A percentile compares a stretch with the other conserved stretches of the same genome.
Evolutionary conservation across 2,329 filamentous ascomycete species (phyloP).

Genomic region (Fusarium heterosporum): DNA sequence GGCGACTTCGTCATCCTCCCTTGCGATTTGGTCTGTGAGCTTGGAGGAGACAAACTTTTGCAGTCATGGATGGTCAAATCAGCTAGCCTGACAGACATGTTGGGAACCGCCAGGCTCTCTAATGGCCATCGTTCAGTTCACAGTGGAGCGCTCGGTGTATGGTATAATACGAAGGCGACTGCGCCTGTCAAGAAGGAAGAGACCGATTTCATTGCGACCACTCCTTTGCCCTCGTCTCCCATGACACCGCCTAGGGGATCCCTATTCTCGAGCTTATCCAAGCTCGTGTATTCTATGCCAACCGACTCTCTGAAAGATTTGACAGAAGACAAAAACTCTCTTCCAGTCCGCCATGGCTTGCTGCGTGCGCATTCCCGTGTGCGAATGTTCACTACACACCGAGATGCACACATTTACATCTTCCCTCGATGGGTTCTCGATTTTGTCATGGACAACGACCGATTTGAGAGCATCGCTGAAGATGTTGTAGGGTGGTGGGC

Average conservation of each 20-base stretch:
- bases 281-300: conserved; percentile 85
- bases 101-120: conserved; percentile 60
- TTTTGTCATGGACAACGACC: conserved; percentile 82
- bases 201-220: conserved; percentile 89
- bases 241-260: conserved; percentile 63
- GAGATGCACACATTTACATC: conserved; percentile 95
- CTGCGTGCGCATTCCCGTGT: conserved; percentile 79
- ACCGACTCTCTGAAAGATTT: conserved; percentile 90
- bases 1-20: conserved; percentile 91
- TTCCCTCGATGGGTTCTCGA: conserved; percentile 93
- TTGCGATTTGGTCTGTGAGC: conserved; percentile 92
- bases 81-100: conserved; percentile 72
- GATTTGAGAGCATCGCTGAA: conserved; percentile 88
- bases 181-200: conserved; percentile 88
- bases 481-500: conserved; percentile 96
- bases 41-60: conserved; percentile 83
- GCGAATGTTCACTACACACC: conserved; percentile 83
- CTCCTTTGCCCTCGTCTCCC: conserved; percentile 71
- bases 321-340: conserved; percentile 77
- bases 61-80: conserved; percentile 94
- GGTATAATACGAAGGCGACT: conserved; percentile 85
- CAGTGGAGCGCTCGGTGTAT: conserved; percentile 87
- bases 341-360: conserved; percentile 81
- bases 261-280: conserved; percentile 75
- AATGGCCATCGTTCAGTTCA: conserved; percentile 56